Conservation (phyloP, 2,329 filamentous ascomycete genomes). For the Coleophoma crateriformis region DNA sequence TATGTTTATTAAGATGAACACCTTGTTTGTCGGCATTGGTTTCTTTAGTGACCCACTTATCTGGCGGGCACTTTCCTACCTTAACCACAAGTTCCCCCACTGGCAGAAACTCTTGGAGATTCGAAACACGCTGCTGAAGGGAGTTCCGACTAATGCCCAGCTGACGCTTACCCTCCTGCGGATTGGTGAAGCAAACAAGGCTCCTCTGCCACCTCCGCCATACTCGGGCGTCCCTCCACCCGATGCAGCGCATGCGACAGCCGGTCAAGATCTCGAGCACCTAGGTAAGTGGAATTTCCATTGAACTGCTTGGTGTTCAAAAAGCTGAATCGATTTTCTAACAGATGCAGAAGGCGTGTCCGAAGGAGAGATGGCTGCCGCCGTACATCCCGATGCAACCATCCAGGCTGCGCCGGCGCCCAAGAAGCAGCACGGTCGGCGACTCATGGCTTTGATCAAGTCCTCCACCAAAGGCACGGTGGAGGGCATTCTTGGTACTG, state of each 20-base stretch:
- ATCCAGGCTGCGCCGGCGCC: not conserved
- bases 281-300: slow-evolving; percentile 39
- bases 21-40: slow-evolving; percentile 63
- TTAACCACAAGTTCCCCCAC: slow-evolving; percentile 59
- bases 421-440: slow-evolving; percentile 21
- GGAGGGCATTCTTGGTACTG: slow-evolving; percentile 65
- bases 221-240: slow-evolving; percentile 27
- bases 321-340: slow-evolving; percentile 3
- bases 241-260: slow-evolving; percentile 35
- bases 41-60: slow-evolving; percentile 81
- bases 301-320: no score
- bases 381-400: slow-evolving; percentile 35
- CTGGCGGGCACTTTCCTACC: slow-evolving; percentile 46
- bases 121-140: slow-evolving; percentile 71
- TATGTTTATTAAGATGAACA: slow-evolving; percentile 57
- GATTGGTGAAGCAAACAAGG: slow-evolving; percentile 75
- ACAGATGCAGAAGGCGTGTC: slow-evolving; percentile 17
- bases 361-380: slow-evolving; percentile 20
- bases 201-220: slow-evolving; percentile 67
- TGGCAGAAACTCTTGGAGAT: slow-evolving; percentile 74
- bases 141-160: slow-evolving; percentile 82
- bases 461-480: slow-evolving; percentile 63
- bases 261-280: slow-evolving; percentile 44
- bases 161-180: slow-evolving; percentile 75
- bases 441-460: slow-evolving; percentile 57